Evolutionary conservation across 768 basidiomycete genomes (phyloP), one percentile per base, ranked within the genome.

Genomic region (Suillus placidus): DNA sequence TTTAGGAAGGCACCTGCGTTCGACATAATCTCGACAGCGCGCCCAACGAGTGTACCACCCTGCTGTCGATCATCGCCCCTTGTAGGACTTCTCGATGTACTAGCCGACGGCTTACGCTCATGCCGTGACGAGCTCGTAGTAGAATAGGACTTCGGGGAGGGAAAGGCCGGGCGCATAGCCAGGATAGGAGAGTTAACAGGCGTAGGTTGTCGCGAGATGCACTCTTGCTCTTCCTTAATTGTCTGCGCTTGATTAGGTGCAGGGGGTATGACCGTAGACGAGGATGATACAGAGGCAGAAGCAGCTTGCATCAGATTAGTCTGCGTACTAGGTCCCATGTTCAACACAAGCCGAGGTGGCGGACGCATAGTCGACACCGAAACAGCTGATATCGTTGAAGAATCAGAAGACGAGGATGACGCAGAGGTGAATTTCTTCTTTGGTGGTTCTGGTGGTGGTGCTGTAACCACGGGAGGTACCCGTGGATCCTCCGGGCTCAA

Each of bases 1-100:
- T 92, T 91, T 23, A 95, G 72, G 70, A 90, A 88, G 52, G 91
- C 91, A 23, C 92, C 88, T 2, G 94, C 94, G 61, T 84, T 88
- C 52, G 86, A 88, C 65, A 95, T 90, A 47, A 95, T 91, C 62
- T 90, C 92, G 23, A 89, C 91, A 30, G 93, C 88, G 57, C 86
- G 80, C 18, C 85, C 84, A 30, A 85, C 85, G 26, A 89, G 77
- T 43, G 80, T 84, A 6, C 80, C 82, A 26, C 65, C 65, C 34
- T 73, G 75, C 23, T 73, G 75, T 66, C 75, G 75, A 45, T 76
- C 73, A 20, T 74, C 71, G 72, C 74, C 55, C 70, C 75, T 71
- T 6, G 60, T 66, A 26, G 76, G 76, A 64, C 76, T 77, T 30
- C 67, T 67, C 37, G 72, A 72, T 30, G 62, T 58, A 26, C 69